phyloP scores from a whole-genome alignment of 1,284 basidiomycete species.

The Pulveroboletus sp. region DNA sequence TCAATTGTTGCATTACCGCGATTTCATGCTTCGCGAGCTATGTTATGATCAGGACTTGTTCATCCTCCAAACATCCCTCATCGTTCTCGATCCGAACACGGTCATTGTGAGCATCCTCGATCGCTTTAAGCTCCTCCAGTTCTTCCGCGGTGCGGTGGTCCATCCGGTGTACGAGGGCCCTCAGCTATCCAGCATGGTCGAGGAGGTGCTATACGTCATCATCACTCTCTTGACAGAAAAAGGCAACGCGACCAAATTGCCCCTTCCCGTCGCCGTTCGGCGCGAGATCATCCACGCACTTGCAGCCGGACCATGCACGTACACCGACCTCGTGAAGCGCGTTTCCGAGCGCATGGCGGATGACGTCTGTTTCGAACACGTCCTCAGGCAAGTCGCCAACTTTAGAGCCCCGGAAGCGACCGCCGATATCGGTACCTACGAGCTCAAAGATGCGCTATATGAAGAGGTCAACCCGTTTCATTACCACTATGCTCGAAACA shows the following conservation, averaged over 20 bases:
- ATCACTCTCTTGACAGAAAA: conserved; percentile 88
- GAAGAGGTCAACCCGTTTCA: conserved; percentile 95
- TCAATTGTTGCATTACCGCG: conserved; percentile 95
- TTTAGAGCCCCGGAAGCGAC: conserved; percentile 83
- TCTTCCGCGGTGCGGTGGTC: conserved; percentile 68
- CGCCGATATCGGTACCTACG: conserved; percentile 83
- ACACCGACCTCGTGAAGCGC: conserved; percentile 90
- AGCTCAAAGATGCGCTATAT: conserved; percentile 82
- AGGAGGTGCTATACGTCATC: conserved; percentile 89
- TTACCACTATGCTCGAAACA: conserved; percentile 94
- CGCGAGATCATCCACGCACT: conserved; percentile 92
- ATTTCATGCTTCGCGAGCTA: conserved; percentile 92
- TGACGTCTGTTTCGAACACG: conserved; percentile 81
- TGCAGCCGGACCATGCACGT: conserved; percentile 85
- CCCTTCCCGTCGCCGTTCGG: conserved; percentile 67
- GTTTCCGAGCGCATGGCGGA: conserved; percentile 90
- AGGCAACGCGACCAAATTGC: conserved; percentile 72
- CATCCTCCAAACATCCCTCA: conserved; percentile 84
- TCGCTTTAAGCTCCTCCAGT: conserved; percentile 80
- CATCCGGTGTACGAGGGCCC: conserved; percentile 67
- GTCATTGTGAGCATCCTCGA: conserved; percentile 88
- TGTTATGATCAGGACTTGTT: conserved; percentile 98
- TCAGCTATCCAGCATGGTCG: conserved; percentile 84
- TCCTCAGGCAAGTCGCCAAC: conserved; percentile 78
- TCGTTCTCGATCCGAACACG: conserved; percentile 77